Conservation (phyloP, 306 rosid genomes). For the Delonix regia region DNA sequence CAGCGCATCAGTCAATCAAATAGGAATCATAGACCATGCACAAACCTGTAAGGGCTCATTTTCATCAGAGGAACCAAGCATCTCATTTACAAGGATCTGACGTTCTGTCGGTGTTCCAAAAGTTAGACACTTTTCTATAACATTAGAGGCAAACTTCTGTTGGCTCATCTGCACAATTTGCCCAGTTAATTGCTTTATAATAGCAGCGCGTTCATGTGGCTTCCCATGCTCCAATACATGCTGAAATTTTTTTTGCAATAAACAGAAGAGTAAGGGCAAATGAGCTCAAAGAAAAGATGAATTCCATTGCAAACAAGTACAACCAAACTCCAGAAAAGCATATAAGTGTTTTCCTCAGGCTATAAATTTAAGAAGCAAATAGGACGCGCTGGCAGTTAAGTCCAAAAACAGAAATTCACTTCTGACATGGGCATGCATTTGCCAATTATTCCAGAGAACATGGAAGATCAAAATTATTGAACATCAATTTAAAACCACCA, state of each 20-base stretch:
- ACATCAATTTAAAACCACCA: background rate
- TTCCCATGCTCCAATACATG: slow-evolving; percentile 97
- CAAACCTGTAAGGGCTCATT: slow-evolving; percentile 96
- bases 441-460: background rate
- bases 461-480: background rate
- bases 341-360: background rate
- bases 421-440: background rate
- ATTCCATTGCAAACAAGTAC: background rate
- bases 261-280: background rate
- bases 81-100: slow-evolving; percentile 80
- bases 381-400: background rate
- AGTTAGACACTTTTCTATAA: slow-evolving; percentile 85
- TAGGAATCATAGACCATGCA: slow-evolving; percentile 12
- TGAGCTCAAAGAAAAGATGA: background rate
- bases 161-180: slow-evolving; percentile 96
- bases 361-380: background rate
- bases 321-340: slow-evolving; percentile 2
- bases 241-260: slow-evolving; percentile 46
- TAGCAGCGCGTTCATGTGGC: slow-evolving; percentile 84
- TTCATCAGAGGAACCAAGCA: slow-evolving; percentile 94
- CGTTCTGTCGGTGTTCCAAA: slow-evolving; percentile 89
- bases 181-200: slow-evolving; percentile 85
- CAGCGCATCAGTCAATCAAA: background rate
- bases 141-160: slow-evolving; percentile 98
- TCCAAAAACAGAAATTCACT: background rate